Evolutionary conservation across 164 flowering plant genomes (phyloP), one percentile per base, ranked within the genome.

Genomic region (Macadamia integrifolia): DNA sequence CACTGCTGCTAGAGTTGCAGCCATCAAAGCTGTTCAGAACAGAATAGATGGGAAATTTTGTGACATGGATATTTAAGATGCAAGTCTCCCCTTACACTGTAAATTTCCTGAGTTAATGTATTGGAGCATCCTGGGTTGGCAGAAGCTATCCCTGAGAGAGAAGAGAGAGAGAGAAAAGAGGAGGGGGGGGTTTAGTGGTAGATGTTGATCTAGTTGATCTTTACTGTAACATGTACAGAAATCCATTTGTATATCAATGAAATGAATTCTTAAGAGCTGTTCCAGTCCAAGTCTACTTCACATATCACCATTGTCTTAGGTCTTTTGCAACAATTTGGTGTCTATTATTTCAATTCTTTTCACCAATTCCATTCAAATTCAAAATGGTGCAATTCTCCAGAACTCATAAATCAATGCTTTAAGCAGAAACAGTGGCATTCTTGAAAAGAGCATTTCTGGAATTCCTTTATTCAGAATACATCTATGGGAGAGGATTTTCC

Each of bases 1-100:
- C 64, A 92, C 88, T 68, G 96, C 97, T 35, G 97, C 96, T 28
- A 82, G 97, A 80, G 97, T 94, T 62, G 97, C 97, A 52, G 97
- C 97, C 28, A 77, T 92, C 59, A 90, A 85, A 81, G 99, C 99
- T 56, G 99, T 94, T 66, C 96, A 90, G 55, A 94, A 90, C 74
- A 76, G 84, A 69, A 90, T 85, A 74, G 89, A 91, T 60, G 90
- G 89, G 32, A 85, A 84, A 62, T 86, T 90, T 84, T 90, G 90
- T 43, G 83, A 86, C 46, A 77, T 71, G 40, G 79, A 77, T 64
- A 78, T 75, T 50, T 84, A 60, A 77, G 60, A 60, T 56, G 58
- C 55, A 43, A 62, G 66, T 53, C 58, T 66, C 62, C 58, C 64
- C 18, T 75, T 61, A 43, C 62, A 44, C 58, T 72, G 66, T 75